phyloP scores from a whole-genome alignment of 2,329 filamentous ascomycete genomes.

The Penicillium griseofulvum region DNA sequence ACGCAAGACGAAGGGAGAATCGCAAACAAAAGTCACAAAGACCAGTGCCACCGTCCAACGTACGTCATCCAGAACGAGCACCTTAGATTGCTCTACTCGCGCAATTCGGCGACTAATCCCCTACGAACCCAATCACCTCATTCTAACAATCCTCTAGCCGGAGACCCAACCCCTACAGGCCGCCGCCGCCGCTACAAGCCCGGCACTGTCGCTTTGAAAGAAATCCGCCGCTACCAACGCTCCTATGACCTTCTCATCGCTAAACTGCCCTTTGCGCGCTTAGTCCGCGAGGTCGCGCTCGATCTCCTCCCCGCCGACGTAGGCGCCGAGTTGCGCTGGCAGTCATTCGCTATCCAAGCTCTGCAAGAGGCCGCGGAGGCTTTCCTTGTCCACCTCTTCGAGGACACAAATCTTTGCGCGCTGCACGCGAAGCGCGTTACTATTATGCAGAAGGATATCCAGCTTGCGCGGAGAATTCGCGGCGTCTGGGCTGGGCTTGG shows the following conservation, averaged over 20 bases:
- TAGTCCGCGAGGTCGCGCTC: slow-evolving; percentile 55
- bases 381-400: slow-evolving; percentile 93
- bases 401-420: slow-evolving; percentile 92
- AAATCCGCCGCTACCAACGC: slow-evolving; percentile 88
- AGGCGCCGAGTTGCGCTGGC: slow-evolving; percentile 80
- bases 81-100: neutral
- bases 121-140: neutral
- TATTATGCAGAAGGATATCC: slow-evolving; percentile 97
- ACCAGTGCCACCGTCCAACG: slow-evolving; percentile 39
- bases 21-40: slow-evolving; percentile 20
- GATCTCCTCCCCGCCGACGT: slow-evolving; percentile 56
- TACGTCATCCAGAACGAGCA: slow-evolving; percentile 20
- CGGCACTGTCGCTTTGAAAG: slow-evolving; percentile 82
- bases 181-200: slow-evolving; percentile 65
- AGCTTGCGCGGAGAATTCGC: slow-evolving; percentile 77
- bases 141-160: slow-evolving; percentile 51
- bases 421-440: slow-evolving; percentile 96
- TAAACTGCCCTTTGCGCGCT: slow-evolving; percentile 51
- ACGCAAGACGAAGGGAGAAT: slow-evolving; percentile 24
- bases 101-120: neutral
- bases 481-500: slow-evolving; percentile 72
- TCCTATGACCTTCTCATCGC: slow-evolving; percentile 80
- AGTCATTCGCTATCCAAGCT: slow-evolving; percentile 89
- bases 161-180: slow-evolving; percentile 67
- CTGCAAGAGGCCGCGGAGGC: slow-evolving; percentile 96